phyloP scores from a whole-genome alignment of 208 protist species.

The Acanthamoeba culbertsoni region DNA sequence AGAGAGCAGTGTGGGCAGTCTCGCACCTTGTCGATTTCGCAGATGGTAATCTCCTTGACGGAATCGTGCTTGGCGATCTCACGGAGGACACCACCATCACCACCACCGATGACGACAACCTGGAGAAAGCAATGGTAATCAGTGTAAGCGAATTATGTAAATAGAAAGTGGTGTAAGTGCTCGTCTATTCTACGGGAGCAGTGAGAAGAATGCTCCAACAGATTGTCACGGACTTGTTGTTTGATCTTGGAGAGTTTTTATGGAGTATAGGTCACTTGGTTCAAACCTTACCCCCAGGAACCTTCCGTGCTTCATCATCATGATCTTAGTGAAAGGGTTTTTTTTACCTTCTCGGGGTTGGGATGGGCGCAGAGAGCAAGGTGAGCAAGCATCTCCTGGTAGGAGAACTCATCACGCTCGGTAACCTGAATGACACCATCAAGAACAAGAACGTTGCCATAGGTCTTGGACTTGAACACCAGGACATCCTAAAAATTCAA shows the following conservation, averaged over 20 bases:
- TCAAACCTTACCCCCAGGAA: neutral
- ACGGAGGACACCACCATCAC: constrained; percentile 96
- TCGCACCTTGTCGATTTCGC: constrained; percentile 94
- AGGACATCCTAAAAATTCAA: constrained; percentile 33
- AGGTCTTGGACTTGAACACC: constrained; percentile 77
- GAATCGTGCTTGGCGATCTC: constrained; percentile 93
- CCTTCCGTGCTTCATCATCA: neutral
- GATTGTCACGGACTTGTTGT: neutral
- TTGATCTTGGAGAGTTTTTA: neutral
- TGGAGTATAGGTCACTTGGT: neutral
- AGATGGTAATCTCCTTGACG: constrained; percentile 92
- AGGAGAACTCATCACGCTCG: constrained; percentile 97
- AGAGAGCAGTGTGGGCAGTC: neutral
- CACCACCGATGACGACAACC: constrained; percentile 97
- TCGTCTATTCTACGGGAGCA: neutral
- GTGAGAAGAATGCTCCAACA: neutral
- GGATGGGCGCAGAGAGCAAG: constrained; percentile 90
- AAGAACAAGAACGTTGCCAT: constrained; percentile 95
- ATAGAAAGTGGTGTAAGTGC: neutral
- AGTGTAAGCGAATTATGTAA: neutral
- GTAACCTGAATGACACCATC: constrained; percentile 95
- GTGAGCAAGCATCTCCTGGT: constrained; percentile 98
- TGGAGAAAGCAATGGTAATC: constrained; percentile 27
- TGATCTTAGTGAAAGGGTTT: neutral
- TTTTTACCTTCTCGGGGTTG: constrained; percentile 81